Conservation (phyloP, 768 basidiomycete genomes). For the Crucibulum laeve region DNA sequence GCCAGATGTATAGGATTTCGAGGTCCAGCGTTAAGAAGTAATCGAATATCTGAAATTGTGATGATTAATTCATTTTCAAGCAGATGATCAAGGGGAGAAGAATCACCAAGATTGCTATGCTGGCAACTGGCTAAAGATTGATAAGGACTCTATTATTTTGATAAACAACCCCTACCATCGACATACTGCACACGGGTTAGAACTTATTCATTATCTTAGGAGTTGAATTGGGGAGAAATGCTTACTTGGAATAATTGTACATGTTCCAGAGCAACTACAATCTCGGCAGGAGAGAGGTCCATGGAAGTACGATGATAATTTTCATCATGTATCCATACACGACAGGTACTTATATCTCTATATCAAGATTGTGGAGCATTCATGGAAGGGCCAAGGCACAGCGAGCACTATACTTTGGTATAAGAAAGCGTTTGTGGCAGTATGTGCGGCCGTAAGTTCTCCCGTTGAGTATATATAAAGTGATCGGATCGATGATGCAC, state of each 20-base stretch:
- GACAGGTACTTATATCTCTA: no score
- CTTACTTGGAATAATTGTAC: neutral
- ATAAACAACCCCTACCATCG: constrained; percentile 1
- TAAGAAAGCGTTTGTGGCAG: no score
- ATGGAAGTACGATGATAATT: no score
- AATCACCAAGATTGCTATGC: neutral
- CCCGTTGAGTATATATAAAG: no score
- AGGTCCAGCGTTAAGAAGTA: constrained; percentile 12
- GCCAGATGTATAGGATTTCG: constrained; percentile 14
- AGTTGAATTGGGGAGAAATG: neutral
- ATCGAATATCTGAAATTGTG: constrained; percentile 11
- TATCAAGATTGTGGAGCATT: no score
- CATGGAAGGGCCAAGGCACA: no score
- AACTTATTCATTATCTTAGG: neutral
- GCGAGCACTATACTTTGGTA: no score
- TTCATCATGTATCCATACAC: no score
- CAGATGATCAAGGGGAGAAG: neutral
- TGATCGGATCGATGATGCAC: no score
- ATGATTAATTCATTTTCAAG: neutral
- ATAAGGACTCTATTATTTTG: neutral
- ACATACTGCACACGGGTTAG: neutral
- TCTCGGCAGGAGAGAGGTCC: neutral
- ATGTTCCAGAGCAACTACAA: neutral
- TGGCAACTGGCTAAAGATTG: neutral
- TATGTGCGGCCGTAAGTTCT: no score